Base-by-base conservation (phyloP, 371 early-diverging fungal species). In the Mucor indicus region DNA sequence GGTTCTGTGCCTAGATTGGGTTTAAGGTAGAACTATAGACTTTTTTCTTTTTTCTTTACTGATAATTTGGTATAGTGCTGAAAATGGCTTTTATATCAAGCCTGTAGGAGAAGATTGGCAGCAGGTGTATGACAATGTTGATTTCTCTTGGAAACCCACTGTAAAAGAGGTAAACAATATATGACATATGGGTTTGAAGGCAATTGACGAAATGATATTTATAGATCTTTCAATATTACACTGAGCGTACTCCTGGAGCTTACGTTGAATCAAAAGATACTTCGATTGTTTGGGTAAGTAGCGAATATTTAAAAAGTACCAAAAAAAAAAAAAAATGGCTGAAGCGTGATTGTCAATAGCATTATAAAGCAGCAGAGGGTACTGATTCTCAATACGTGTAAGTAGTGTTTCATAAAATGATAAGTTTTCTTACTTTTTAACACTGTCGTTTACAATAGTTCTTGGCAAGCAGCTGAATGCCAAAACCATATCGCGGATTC, bases 401-500 rank as follows among this genome's bases (percentile, higher is more conserved):
- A 64, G 56, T 44, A 21, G 12, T 12, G 12, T 12, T 8, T 29
- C 64, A 24, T 10, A 29, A 29, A 8, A 29, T 29, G 30, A 29
- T 12, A 29, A 29, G 6, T 29, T 29, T 29, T 29, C 30, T 29
- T 29, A 6, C 30, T 29, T 29, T 29, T 29, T 29, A 6, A 33
- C 9, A 33, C n/a, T 13, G 9, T 9, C n/a, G 12, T 29, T 29
- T 29, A 29, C 15, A 27, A 20, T 39, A 77, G 84, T 21, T 65
- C 83, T 38, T 93, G 93, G 91, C 92, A 92, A 64, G 90, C 91
- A 20, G 86, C 89, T 38, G 93, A 93, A 61, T 92, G 92, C 60
- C 87, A 89, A 62, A 93, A 91, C 62, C 93, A 94, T 56, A 81
- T 96, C 36, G 89, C 88, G 45, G 84, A 90, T 44, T 75, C 90